Percentiles rank a stretch among this genome's conserved stretches.
Evolutionary conservation across 2,329 filamentous ascomycete genomes (phyloP).

Genomic region (Microcyclospora pomicola): DNA sequence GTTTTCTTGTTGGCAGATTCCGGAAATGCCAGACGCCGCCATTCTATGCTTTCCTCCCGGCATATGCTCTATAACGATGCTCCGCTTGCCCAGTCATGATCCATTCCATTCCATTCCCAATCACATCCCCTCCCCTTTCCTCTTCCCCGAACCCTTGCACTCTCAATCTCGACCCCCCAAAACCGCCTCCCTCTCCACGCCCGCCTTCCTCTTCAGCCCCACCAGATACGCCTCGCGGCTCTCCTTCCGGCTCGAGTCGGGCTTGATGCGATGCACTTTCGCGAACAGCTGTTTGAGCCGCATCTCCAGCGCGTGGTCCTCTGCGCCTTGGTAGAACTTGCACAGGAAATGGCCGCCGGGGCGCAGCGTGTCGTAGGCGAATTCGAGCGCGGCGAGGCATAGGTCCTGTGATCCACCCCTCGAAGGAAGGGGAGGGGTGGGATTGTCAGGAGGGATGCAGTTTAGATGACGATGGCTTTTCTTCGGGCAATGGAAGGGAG

Average conservation of each 20-base stretch:
- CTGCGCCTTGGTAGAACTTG: constrained; percentile 89
- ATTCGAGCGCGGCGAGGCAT: constrained; percentile 70
- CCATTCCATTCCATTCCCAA: no score
- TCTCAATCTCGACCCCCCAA: constrained; percentile 11
- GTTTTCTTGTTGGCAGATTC: no score
- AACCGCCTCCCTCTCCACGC: constrained; percentile 33
- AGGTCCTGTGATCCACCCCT: constrained; percentile 52
- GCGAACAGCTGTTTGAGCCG: constrained; percentile 63
- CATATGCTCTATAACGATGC: no score
- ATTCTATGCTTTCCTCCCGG: no score
- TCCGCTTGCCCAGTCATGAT: no score
- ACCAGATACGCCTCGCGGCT: constrained; percentile 72
- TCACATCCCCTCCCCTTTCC: no score
- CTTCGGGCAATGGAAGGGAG: no score
- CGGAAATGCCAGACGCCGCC: no score
- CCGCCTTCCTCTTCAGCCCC: constrained; percentile 53
- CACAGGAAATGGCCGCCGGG: constrained; percentile 82
- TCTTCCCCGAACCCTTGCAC: constrained; percentile 1
- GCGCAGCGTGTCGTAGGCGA: constrained; percentile 71
- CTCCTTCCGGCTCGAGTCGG: constrained; percentile 70
- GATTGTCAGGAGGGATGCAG: no score
- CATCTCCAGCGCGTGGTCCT: constrained; percentile 68
- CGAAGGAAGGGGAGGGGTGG: no score
- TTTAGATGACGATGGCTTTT: no score
- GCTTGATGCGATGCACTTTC: constrained; percentile 76